phyloP scores from a whole-genome alignment of 108 stramenopile genomes.

The Skeletonema marinoi region DNA sequence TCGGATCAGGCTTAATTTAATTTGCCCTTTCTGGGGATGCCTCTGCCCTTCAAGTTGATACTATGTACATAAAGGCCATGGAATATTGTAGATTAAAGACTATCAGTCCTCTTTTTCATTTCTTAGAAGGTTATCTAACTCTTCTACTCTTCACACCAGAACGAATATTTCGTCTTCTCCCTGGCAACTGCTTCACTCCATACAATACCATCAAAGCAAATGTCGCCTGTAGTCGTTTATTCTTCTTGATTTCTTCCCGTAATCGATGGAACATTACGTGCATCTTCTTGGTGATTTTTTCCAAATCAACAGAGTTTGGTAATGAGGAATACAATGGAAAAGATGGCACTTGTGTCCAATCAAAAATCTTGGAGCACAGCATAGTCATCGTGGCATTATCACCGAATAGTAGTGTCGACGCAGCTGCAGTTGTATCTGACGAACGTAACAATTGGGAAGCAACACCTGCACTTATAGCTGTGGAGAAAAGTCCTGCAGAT shows the following conservation, averaged over 20 bases:
- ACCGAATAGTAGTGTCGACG: not conserved
- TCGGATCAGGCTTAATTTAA: not conserved
- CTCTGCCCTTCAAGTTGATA: not conserved
- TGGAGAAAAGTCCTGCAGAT: slow-evolving; percentile 30
- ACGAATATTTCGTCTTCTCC: not conserved
- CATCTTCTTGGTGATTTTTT: not conserved
- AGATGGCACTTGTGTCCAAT: slow-evolving; percentile 3
- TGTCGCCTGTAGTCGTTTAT: slow-evolving; percentile 25
- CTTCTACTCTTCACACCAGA: not conserved
- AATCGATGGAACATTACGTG: not conserved
- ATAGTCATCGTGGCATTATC: not conserved
- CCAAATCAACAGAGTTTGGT: not conserved
- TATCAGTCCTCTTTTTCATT: not conserved
- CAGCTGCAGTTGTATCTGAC: not conserved
- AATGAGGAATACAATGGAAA: not conserved
- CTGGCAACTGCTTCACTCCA: slow-evolving; percentile 5
- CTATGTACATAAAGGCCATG: not conserved
- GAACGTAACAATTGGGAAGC: slow-evolving; percentile 18
- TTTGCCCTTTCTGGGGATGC: not conserved
- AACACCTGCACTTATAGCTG: slow-evolving; percentile 24
- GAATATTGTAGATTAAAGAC: too few species aligned
- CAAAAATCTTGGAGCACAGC: slow-evolving; percentile 3
- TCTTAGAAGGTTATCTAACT: not conserved
- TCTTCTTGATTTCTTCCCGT: slow-evolving; percentile 25
- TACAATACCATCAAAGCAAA: slow-evolving; percentile 39